A percentile compares a stretch with the other conserved stretches of the same genome.
Conservation (phyloP, 306 rosid genomes). For the Vigna unguiculata region DNA sequence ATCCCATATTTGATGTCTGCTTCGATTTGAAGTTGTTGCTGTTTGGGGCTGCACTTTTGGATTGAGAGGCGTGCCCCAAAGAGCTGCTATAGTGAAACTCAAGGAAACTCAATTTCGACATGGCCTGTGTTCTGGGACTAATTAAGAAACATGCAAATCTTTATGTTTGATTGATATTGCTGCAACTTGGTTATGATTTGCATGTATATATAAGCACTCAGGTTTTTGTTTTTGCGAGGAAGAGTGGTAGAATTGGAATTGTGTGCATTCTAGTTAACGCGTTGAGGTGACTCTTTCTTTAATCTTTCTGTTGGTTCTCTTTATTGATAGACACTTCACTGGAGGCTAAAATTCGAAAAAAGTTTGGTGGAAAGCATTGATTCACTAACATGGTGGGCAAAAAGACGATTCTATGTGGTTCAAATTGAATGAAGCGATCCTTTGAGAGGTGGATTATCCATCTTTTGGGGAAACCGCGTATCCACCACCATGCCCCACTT, state of each 20-base stretch:
- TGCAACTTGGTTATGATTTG: neutral
- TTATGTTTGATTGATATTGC: neutral
- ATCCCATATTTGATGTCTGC: neutral
- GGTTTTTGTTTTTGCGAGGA: neutral
- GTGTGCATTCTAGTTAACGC: slow-evolving; percentile 4
- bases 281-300: neutral
- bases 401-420: neutral
- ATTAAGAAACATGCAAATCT: neutral
- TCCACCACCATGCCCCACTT: slow-evolving; percentile 23
- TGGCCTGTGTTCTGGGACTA: neutral
- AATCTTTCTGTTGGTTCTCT: neutral
- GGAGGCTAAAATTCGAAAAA: neutral
- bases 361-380: slow-evolving; percentile 12
- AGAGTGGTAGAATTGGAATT: slow-evolving; percentile 3
- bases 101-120: slow-evolving; percentile 53
- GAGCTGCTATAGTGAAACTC: slow-evolving; percentile 45
- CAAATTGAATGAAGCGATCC: neutral
- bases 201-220: slow-evolving; percentile 10
- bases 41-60: slow-evolving; percentile 30
- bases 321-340: neutral
- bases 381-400: neutral
- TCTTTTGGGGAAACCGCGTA: slow-evolving; percentile 20
- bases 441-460: slow-evolving; percentile 2
- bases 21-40: slow-evolving; percentile 41
- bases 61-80: slow-evolving; percentile 20